Conservation (phyloP, 768 basidiomycete genomes). For the Tricholoma saponaceum region DNA sequence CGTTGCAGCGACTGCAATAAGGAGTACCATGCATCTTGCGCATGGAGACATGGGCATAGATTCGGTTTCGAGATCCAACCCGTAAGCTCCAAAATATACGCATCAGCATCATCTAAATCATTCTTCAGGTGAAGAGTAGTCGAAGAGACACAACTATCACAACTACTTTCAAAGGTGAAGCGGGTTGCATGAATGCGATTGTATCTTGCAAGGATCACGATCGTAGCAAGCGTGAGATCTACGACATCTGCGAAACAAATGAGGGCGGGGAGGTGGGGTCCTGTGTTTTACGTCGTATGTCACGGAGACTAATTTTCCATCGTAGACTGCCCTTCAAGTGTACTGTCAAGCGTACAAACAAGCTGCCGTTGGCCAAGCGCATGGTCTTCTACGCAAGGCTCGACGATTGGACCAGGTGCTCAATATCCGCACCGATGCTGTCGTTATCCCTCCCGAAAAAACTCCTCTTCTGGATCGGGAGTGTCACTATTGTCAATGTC, state of each 20-base stretch:
- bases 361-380: constrained; percentile 64
- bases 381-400: constrained; percentile 87
- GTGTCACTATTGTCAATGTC: constrained; percentile 62
- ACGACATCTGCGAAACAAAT: constrained; percentile 83
- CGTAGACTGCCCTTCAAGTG: constrained; percentile 84
- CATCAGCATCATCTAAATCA: background rate
- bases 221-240: constrained; percentile 58
- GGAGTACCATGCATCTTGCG: constrained; percentile 87
- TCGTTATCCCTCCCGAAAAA: constrained; percentile 17
- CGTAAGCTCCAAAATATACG: constrained; percentile 36
- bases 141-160: constrained; percentile 62
- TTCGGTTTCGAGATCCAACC: constrained; percentile 93
- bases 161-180: constrained; percentile 73
- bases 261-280: constrained; percentile 73
- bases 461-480: constrained; percentile 30
- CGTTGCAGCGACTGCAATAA: constrained; percentile 79
- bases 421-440: constrained; percentile 39
- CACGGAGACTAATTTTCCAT: background rate
- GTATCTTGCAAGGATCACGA: constrained; percentile 80
- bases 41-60: constrained; percentile 77
- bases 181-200: constrained; percentile 75
- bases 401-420: constrained; percentile 75
- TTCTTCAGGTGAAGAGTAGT: constrained; percentile 67
- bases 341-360: constrained; percentile 86
- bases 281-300: background rate